A percentile compares a stretch with the other conserved stretches of the same genome.
These are phyloP conservation scores for Imleria badia DNA, from an alignment of 768 basidiomycete species.

Conservation along the genomic window DNA sequence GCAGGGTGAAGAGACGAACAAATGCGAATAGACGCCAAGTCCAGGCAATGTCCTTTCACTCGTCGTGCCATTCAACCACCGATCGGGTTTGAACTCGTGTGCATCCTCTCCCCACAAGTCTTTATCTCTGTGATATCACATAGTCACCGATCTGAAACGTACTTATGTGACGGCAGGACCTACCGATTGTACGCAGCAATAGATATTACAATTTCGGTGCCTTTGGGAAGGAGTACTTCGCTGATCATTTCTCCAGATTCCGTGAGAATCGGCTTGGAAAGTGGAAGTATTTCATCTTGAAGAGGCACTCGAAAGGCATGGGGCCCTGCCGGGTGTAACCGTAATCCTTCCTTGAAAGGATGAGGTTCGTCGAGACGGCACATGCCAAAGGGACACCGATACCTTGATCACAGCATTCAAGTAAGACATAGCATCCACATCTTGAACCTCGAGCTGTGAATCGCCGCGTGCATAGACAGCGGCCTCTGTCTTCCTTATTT, in stretches of 20 bases:
- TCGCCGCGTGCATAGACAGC: not conserved
- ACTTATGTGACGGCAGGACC: not conserved
- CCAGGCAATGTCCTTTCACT: constrained; percentile 4
- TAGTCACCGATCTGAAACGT: not conserved
- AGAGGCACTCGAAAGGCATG: constrained; percentile 49
- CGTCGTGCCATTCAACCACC: constrained; percentile 3
- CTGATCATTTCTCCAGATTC: constrained; percentile 41
- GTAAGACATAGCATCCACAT: constrained; percentile 51
- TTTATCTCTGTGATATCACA: constrained; percentile 6
- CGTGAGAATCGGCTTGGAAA: constrained; percentile 50
- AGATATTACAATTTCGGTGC: constrained; percentile 48
- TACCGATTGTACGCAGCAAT: constrained; percentile 60
- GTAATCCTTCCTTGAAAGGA: constrained; percentile 40
- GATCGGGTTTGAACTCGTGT: constrained; percentile 17
- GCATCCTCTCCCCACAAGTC: constrained; percentile 30
- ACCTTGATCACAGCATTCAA: constrained; percentile 38
- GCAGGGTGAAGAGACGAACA: not conserved
- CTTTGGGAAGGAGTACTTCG: constrained; percentile 49
- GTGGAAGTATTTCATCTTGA: constrained; percentile 57
- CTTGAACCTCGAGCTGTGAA: constrained; percentile 23
- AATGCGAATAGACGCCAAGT: constrained; percentile 14
- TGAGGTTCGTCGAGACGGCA: constrained; percentile 19
- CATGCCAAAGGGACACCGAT: not conserved
- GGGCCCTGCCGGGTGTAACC: constrained; percentile 47
- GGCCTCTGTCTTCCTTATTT: constrained; percentile 7